Conservation (phyloP, 2,329 filamentous ascomycete species). For the Ophiocordyceps sinensis region DNA sequence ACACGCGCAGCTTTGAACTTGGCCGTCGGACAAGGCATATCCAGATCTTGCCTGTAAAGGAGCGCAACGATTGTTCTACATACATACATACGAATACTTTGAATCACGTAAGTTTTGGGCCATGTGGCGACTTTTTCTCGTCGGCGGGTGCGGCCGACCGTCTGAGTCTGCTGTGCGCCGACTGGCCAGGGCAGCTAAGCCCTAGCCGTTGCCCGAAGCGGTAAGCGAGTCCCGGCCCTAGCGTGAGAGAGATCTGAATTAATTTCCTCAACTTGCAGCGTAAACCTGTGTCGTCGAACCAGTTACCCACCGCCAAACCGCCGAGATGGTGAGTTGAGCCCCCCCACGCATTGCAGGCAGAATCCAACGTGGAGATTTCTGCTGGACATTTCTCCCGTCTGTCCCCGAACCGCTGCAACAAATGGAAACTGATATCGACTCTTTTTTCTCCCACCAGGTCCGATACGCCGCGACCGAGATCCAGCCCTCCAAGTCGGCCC, state of each 20-base stretch:
- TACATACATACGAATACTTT: no score
- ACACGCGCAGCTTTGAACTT: not conserved
- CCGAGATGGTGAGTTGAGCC: slow-evolving; percentile 40
- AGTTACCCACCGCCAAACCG: slow-evolving; percentile 36
- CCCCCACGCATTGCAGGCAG: slow-evolving; percentile 1
- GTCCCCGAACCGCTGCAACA: not conserved
- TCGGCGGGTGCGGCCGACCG: not conserved
- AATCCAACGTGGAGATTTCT: not conserved
- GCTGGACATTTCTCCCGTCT: not conserved
- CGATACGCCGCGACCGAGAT: slow-evolving; percentile 92
- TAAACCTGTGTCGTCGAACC: slow-evolving; percentile 36
- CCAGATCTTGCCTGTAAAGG: no score
- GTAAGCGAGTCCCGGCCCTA: slow-evolving; percentile 30
- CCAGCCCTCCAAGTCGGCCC: slow-evolving; percentile 81
- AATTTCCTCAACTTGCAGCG: slow-evolving; percentile 31
- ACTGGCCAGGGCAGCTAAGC: slow-evolving; percentile 22
- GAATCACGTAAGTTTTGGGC: not conserved
- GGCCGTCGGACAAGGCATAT: no score
- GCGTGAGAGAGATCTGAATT: slow-evolving; percentile 31
- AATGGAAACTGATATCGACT: not conserved
- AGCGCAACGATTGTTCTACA: not conserved
- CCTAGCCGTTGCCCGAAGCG: slow-evolving; percentile 23
- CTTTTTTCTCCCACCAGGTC: slow-evolving; percentile 41
- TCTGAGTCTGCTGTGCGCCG: not conserved
- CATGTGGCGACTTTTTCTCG: not conserved